Evolutionary conservation across 2,329 filamentous ascomycete species (phyloP).

Genomic region (Pseudocercospora cruenta): DNA sequence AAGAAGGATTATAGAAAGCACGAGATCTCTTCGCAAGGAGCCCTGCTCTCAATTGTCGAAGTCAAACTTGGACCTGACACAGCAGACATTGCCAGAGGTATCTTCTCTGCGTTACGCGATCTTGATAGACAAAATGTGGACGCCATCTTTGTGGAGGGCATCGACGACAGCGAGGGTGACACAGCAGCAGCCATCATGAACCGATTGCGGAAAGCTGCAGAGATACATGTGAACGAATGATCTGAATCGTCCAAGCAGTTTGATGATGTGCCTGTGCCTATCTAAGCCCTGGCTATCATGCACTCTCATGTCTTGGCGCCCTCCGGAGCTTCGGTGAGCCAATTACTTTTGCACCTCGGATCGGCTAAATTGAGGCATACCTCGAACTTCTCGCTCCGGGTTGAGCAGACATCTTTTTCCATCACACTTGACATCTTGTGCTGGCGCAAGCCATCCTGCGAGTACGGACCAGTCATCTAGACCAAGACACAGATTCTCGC

Average conservation of each 20-base stretch:
- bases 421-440: not conserved
- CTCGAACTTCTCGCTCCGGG: not conserved
- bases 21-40: slow-evolving; percentile 9
- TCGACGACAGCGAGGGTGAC: slow-evolving; percentile 67
- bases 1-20: slow-evolving; percentile 13
- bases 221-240: slow-evolving; percentile 37
- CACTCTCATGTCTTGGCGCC: not conserved
- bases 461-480: not conserved
- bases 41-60: slow-evolving; percentile 59
- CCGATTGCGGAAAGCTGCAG: slow-evolving; percentile 53
- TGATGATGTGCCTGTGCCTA: not conserved
- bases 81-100: slow-evolving; percentile 75
- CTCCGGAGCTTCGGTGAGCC: not conserved
- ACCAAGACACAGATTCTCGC: not conserved
- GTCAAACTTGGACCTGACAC: slow-evolving; percentile 72
- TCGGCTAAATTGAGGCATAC: slow-evolving; percentile 1
- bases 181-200: slow-evolving; percentile 73
- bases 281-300: not conserved
- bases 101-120: slow-evolving; percentile 85
- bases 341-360: slow-evolving; percentile 1
- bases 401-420: not conserved
- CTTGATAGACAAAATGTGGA: slow-evolving; percentile 79
- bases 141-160: slow-evolving; percentile 88
- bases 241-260: not conserved
- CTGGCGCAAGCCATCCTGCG: not conserved